phyloP scores from a whole-genome alignment of 2,329 filamentous ascomycete genomes.

The Arachnomyces sp. region DNA sequence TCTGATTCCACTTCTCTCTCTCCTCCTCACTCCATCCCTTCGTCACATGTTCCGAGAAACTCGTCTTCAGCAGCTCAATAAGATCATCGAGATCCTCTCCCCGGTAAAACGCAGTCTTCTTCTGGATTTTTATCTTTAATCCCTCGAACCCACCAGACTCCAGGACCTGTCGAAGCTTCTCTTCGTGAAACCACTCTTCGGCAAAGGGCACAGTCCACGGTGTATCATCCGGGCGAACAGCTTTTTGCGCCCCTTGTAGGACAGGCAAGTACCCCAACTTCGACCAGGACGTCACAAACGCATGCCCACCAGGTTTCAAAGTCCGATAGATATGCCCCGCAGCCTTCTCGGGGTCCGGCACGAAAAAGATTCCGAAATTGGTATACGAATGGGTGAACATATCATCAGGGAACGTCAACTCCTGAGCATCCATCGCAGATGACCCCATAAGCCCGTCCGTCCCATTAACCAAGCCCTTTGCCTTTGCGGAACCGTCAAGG shows the following conservation, averaged over 20 bases:
- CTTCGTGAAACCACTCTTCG: constrained; percentile 5
- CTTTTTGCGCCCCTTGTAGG: constrained; percentile 1
- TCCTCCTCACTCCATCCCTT: too few species aligned
- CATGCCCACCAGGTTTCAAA: constrained; percentile 11
- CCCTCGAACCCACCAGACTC: neutral
- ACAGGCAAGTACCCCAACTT: constrained; percentile 1
- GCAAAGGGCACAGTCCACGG: constrained; percentile 6
- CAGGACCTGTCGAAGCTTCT: constrained; percentile 3
- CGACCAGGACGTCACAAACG: constrained; percentile 12
- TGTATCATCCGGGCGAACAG: constrained; percentile 1
- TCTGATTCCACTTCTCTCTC: too few species aligned
- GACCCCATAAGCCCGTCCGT: constrained; percentile 1
- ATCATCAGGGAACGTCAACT: constrained; percentile 7
- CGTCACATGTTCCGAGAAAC: too few species aligned
- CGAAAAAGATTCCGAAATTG: constrained; percentile 15
- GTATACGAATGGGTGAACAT: constrained; percentile 12
- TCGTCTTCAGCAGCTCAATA: too few species aligned
- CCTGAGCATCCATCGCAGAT: constrained; percentile 10
- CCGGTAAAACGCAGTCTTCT: too few species aligned
- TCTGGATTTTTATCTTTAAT: too few species aligned
- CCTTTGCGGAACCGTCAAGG: neutral
- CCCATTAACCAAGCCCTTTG: constrained; percentile 5
- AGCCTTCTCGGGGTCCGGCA: constrained; percentile 11
- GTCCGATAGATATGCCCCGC: constrained; percentile 15
- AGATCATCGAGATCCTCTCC: too few species aligned